phyloP scores from a whole-genome alignment of 2,329 filamentous ascomycete genomes.

The Phyllosticta paracitricarpa region DNA sequence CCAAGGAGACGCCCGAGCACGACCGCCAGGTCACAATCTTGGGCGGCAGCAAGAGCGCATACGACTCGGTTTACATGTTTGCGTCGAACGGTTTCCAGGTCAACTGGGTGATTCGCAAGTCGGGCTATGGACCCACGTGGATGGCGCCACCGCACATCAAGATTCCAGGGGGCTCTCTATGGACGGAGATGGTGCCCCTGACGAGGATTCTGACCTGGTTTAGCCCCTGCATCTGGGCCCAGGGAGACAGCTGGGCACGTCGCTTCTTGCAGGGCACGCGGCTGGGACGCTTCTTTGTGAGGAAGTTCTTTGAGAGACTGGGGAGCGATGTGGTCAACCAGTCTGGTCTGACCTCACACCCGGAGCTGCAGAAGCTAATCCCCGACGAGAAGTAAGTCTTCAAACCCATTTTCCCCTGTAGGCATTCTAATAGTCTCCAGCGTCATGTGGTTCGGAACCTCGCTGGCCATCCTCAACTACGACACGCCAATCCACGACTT shows the following conservation, averaged over 20 bases:
- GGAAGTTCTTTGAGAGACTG: constrained; percentile 47
- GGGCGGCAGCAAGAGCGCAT: constrained; percentile 53
- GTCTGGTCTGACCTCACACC: constrained; percentile 35
- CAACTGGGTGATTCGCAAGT: constrained; percentile 47
- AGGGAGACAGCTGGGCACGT: constrained; percentile 49
- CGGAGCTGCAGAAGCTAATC: constrained; percentile 30
- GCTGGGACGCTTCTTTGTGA: constrained; percentile 46
- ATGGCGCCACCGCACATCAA: constrained; percentile 41
- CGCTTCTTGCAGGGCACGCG: constrained; percentile 48
- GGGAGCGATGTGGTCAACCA: constrained; percentile 42
- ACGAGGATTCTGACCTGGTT: constrained; percentile 64
- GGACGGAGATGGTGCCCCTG: constrained; percentile 57
- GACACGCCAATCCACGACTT: constrained; percentile 46
- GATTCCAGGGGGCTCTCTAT: constrained; percentile 44
- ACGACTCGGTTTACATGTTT: constrained; percentile 52
- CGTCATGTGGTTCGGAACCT: constrained; percentile 35
- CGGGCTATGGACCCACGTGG: constrained; percentile 49
- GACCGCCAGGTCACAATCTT: constrained; percentile 40
- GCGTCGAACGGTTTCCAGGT: constrained; percentile 36
- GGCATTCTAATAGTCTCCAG: neutral
- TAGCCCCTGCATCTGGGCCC: constrained; percentile 63
- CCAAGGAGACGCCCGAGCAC: constrained; percentile 13
- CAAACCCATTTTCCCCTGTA: constrained; percentile 27
- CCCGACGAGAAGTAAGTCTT: constrained; percentile 29
- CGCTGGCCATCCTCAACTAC: constrained; percentile 53